Evolutionary conservation across 306 rosid species (phyloP).

Genomic region (Urtica urens): DNA sequence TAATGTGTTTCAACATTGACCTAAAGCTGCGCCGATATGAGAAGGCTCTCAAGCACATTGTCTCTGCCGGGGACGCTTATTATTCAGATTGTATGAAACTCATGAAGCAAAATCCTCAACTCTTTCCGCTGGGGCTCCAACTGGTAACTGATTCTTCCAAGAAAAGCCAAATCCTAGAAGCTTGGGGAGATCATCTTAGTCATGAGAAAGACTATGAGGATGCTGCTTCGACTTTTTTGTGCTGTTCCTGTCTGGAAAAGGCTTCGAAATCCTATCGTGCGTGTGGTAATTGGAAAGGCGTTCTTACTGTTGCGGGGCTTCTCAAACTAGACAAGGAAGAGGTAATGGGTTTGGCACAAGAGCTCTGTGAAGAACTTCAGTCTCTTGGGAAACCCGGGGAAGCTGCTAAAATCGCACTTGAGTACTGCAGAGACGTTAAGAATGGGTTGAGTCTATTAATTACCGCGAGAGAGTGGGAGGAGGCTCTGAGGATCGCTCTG

Average conservation of each 20-base stretch:
- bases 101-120: constrained; percentile 67
- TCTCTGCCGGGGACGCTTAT: constrained; percentile 83
- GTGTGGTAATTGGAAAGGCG: constrained; percentile 76
- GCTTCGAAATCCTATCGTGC: constrained; percentile 79
- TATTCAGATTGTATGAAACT: constrained; percentile 66
- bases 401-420: constrained; percentile 87
- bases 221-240: constrained; percentile 72
- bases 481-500: constrained; percentile 72
- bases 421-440: constrained; percentile 67
- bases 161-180: constrained; percentile 67
- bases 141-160: constrained; percentile 56
- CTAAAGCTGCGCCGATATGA: constrained; percentile 71
- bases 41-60: constrained; percentile 78
- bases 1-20: constrained; percentile 90
- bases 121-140: constrained; percentile 77
- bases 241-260: constrained; percentile 68
- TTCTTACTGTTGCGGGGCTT: constrained; percentile 70
- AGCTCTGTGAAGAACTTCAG: constrained; percentile 97
- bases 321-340: constrained; percentile 67
- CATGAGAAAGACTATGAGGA: constrained; percentile 65
- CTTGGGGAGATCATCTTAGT: constrained; percentile 89
- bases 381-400: constrained; percentile 89
- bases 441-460: constrained; percentile 43
- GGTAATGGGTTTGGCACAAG: constrained; percentile 49
- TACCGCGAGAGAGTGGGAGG: constrained; percentile 73